Conservation (phyloP, 108 stramenopile genomes). For the Epithemia pelagica region DNA sequence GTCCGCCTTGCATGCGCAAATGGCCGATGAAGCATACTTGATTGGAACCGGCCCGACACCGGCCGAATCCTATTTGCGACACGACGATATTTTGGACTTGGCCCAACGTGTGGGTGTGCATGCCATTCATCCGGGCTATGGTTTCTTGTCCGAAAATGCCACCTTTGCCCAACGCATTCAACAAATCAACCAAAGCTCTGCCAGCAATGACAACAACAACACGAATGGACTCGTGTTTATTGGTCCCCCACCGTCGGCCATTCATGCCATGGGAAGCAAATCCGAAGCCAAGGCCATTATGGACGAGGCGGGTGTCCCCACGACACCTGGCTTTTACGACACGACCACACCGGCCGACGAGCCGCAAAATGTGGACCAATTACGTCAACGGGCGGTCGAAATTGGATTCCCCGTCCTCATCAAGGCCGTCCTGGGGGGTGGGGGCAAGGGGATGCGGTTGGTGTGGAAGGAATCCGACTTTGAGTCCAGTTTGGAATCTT, state of each 20-base stretch:
- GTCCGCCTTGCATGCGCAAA: constrained; percentile 42
- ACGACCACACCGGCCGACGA: constrained; percentile 21
- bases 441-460: constrained; percentile 98
- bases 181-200: no score
- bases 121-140: constrained; percentile 93
- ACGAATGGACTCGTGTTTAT: constrained; percentile 57
- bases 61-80: constrained; percentile 65
- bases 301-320: constrained; percentile 77
- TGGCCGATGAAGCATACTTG: constrained; percentile 75
- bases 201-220: no score
- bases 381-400: constrained; percentile 66
- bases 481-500: constrained; percentile 70
- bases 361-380: constrained; percentile 31
- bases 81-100: constrained; percentile 72
- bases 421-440: constrained; percentile 96
- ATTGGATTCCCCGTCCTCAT: constrained; percentile 99
- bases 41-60: constrained; percentile 78
- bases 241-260: constrained; percentile 85
- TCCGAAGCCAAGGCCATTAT: constrained; percentile 79
- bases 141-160: constrained; percentile 79
- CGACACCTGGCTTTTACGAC: constrained; percentile 91
- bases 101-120: constrained; percentile 62
- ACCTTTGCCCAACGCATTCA: constrained; percentile 47
- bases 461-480: constrained; percentile 68
- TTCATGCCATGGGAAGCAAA: constrained; percentile 79